A percentile compares a stretch with the other conserved stretches of the same genome.
Evolutionary conservation across 139 green algal genomes (phyloP).

Genomic region (Asterochloris erici): DNA sequence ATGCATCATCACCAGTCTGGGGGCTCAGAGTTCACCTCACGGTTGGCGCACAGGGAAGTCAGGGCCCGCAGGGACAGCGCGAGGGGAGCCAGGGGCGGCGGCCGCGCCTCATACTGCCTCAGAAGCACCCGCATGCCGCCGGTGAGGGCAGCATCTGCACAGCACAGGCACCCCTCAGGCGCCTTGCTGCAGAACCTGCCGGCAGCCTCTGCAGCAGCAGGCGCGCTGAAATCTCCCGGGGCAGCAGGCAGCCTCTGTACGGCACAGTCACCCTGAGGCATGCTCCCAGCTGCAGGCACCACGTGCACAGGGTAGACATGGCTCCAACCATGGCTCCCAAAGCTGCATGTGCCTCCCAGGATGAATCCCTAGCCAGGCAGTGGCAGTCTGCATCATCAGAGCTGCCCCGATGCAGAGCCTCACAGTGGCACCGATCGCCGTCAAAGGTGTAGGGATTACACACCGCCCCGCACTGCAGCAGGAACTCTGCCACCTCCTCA

Average conservation of each 20-base stretch:
- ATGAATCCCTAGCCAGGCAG: no score
- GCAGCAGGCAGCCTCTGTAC: no score
- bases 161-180: no score
- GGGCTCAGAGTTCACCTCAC: constrained; percentile 4
- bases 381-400: not conserved
- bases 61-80: constrained; percentile 18
- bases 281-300: no score
- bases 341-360: no score
- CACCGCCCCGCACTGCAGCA: constrained; percentile 24
- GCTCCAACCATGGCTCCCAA: no score
- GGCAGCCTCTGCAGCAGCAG: no score
- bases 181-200: not conserved
- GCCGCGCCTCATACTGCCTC: constrained; percentile 27
- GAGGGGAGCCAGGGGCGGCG: constrained; percentile 24
- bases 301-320: no score
- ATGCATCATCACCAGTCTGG: not conserved
- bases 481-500: constrained; percentile 16
- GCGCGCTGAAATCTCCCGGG: no score
- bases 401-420: not conserved
- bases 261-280: no score
- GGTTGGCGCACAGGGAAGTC: constrained; percentile 14
- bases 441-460: constrained; percentile 38
- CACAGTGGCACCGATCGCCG: constrained; percentile 27
- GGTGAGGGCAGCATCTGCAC: constrained; percentile 6
- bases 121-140: constrained; percentile 18